phyloP scores from a whole-genome alignment of 768 basidiomycete species.

The Vararia minispora region DNA sequence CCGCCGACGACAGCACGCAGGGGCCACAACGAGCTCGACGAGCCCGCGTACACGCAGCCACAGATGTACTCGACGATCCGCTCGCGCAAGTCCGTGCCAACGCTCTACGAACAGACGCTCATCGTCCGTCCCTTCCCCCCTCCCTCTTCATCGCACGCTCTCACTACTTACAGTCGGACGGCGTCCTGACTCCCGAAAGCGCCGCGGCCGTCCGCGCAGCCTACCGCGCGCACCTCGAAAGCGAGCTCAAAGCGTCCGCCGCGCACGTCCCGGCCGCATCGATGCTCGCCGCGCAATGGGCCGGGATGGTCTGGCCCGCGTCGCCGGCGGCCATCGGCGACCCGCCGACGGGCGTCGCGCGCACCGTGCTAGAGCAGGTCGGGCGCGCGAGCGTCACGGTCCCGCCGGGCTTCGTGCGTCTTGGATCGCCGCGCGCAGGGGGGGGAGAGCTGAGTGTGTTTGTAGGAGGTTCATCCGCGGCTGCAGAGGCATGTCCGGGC shows the following conservation, averaged over 20 bases:
- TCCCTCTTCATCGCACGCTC: neutral
- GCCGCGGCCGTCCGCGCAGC: slow-evolving; percentile 39
- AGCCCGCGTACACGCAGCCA: slow-evolving; percentile 80
- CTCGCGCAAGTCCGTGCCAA: slow-evolving; percentile 63
- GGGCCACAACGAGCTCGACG: slow-evolving; percentile 85
- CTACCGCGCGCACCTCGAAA: slow-evolving; percentile 56
- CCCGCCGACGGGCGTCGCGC: slow-evolving; percentile 60
- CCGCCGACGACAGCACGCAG: slow-evolving; percentile 21
- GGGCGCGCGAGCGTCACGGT: slow-evolving; percentile 59
- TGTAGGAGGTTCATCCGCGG: slow-evolving; percentile 69
- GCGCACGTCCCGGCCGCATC: slow-evolving; percentile 37
- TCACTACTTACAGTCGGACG: slow-evolving; percentile 24
- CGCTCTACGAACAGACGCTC: slow-evolving; percentile 71
- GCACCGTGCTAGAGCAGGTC: slow-evolving; percentile 38
- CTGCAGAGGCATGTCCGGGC: slow-evolving; percentile 71
- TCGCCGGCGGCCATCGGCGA: slow-evolving; percentile 36
- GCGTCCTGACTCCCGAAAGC: slow-evolving; percentile 37
- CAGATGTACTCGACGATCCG: slow-evolving; percentile 87
- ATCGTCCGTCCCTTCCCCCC: slow-evolving; percentile 34
- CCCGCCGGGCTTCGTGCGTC: slow-evolving; percentile 53
- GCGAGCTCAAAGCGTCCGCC: slow-evolving; percentile 39
- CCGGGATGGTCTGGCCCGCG: slow-evolving; percentile 44
- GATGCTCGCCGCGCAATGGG: slow-evolving; percentile 66
- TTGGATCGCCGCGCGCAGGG: neutral
- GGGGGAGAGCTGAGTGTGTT: neutral